A percentile compares a stretch with the other conserved stretches of the same genome.
Evolutionary conservation across 805 yeast species (phyloP).

Genomic region (Teunomyces atbi): DNA sequence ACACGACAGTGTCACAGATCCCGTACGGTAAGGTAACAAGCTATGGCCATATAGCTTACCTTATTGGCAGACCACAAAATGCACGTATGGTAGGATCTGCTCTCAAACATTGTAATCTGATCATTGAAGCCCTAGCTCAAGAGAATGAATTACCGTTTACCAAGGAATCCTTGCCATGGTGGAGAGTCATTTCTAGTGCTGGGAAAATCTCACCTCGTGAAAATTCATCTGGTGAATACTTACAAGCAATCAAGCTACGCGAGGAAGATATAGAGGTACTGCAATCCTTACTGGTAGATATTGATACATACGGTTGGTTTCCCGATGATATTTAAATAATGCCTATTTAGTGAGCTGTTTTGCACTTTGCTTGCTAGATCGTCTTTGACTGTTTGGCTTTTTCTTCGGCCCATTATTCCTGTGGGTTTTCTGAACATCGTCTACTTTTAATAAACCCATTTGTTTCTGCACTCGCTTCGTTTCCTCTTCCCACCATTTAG

Average conservation of each 20-base stretch:
- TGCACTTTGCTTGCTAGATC: not conserved
- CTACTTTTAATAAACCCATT: slow-evolving; percentile 13
- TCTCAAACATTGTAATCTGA: slow-evolving; percentile 44
- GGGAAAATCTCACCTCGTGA: slow-evolving; percentile 61
- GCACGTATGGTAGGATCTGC: slow-evolving; percentile 76
- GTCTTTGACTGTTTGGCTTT: not conserved
- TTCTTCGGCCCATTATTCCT: slow-evolving; percentile 5
- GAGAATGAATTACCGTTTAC: slow-evolving; percentile 16
- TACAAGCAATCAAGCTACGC: slow-evolving; percentile 46
- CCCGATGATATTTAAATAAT: slow-evolving; percentile 45
- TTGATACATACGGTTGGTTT: slow-evolving; percentile 65
- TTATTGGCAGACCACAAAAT: slow-evolving; percentile 60
- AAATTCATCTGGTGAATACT: slow-evolving; percentile 36
- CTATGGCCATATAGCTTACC: slow-evolving; percentile 74
- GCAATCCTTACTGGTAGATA: slow-evolving; percentile 34
- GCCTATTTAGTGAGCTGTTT: slow-evolving; percentile 1
- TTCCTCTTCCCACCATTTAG: slow-evolving; percentile 85
- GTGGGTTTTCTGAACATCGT: not conserved
- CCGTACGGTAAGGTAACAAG: slow-evolving; percentile 67
- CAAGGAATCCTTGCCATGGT: slow-evolving; percentile 63
- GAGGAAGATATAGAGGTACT: slow-evolving; percentile 49
- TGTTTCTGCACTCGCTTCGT: slow-evolving; percentile 58
- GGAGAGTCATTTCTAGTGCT: slow-evolving; percentile 68
- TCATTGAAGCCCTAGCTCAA: slow-evolving; percentile 21
- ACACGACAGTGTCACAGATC: slow-evolving; percentile 47